A percentile compares a stretch with the other conserved stretches of the same genome.
phyloP scores from a whole-genome alignment of 2,329 filamentous ascomycete species.

The Clonostachys byssicola region DNA sequence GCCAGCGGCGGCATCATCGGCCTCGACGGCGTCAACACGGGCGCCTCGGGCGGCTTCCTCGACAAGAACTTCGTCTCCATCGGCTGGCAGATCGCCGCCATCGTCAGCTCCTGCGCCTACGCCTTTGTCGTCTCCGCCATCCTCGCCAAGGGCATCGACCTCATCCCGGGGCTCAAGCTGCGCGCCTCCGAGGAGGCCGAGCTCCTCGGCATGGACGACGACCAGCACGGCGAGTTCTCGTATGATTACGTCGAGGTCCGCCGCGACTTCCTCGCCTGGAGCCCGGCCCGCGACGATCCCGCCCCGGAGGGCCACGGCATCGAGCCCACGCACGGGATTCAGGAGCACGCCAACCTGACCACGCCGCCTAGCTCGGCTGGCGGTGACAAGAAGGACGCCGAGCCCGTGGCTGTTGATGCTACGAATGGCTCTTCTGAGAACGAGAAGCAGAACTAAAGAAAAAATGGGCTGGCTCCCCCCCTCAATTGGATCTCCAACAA shows the following conservation, averaged over 20 bases:
- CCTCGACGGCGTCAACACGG: conserved; percentile 73
- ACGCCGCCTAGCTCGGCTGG: conserved; percentile 10
- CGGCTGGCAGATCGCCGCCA: conserved; percentile 77
- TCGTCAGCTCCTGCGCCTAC: conserved; percentile 62
- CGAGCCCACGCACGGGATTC: conserved; percentile 67
- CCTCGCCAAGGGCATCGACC: conserved; percentile 71
- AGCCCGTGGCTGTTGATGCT: neutral
- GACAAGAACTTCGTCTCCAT: conserved; percentile 71
- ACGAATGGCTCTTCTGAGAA: neutral
- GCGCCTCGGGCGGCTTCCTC: conserved; percentile 64
- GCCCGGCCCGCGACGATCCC: conserved; percentile 66
- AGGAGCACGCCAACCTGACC: conserved; percentile 50
- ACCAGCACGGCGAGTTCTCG: conserved; percentile 85
- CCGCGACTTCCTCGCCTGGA: conserved; percentile 85
- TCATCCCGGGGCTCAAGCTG: conserved; percentile 73
- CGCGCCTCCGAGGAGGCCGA: conserved; percentile 79
- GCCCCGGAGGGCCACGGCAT: conserved; percentile 52
- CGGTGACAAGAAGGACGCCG: conserved; percentile 4
- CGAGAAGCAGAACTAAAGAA: conserved; percentile 6
- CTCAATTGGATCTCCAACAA: too few species aligned
- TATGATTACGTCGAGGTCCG: conserved; percentile 90
- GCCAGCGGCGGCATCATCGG: conserved; percentile 67
- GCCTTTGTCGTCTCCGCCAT: conserved; percentile 70
- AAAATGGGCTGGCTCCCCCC: too few species aligned
- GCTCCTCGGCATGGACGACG: conserved; percentile 83